Conservation (phyloP, 306 rosid species). For the Mimosa pudica region DNA sequence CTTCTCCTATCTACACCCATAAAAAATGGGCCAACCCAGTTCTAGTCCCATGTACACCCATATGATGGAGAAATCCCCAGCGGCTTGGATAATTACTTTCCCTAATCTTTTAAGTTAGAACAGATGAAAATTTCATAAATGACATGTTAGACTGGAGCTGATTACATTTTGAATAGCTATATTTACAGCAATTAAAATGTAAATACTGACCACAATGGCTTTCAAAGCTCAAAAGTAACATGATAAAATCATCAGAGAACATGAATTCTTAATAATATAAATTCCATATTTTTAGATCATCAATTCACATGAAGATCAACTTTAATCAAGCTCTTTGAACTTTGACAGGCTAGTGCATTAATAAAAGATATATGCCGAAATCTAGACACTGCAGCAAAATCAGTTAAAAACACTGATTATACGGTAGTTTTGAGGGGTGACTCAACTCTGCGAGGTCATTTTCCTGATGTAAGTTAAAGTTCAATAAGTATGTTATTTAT, state of each 20-base stretch:
- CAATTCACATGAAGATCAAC: conserved; percentile 1
- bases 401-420: conserved; percentile 63
- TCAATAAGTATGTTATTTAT: conserved; percentile 6
- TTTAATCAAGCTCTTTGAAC: conserved; percentile 32
- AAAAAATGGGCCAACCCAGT: too few species aligned
- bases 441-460: conserved; percentile 97
- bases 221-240: conserved; percentile 27
- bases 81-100: not conserved
- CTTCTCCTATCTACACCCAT: too few species aligned
- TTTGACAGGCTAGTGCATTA: conserved; percentile 72
- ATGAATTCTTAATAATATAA: conserved; percentile 7
- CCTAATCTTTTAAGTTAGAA: not conserved
- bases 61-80: not conserved
- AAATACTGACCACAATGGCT: conserved; percentile 3
- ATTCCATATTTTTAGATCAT: conserved; percentile 27
- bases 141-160: conserved; percentile 20
- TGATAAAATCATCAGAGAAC: not conserved
- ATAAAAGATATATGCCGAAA: conserved; percentile 79
- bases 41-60: not conserved
- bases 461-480: conserved; percentile 82
- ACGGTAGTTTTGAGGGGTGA: conserved; percentile 95
- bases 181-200: conserved; percentile 10
- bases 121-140: not conserved
- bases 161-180: conserved; percentile 24
- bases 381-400: conserved; percentile 64